Evolutionary conservation across 306 rosid genomes (phyloP).

Genomic region (Fagus crenata): DNA sequence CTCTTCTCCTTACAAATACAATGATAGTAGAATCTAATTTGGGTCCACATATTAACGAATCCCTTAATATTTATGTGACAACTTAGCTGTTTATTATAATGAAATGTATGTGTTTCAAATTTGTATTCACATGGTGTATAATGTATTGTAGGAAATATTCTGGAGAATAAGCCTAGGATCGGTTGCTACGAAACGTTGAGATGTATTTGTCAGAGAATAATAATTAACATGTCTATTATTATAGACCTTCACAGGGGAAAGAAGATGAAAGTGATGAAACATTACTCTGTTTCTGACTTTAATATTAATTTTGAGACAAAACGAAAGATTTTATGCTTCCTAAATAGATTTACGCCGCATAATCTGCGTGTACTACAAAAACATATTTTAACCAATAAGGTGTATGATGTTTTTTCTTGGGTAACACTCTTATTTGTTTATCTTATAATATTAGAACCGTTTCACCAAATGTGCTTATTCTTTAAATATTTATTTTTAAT

Average conservation of each 20-base stretch:
- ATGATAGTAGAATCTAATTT: not conserved
- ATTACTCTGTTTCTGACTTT: not conserved
- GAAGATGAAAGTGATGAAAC: not conserved
- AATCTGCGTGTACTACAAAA: not conserved
- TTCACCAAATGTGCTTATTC: not conserved
- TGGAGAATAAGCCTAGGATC: slow-evolving; percentile 9
- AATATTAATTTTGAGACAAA: not conserved
- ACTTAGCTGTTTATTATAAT: not conserved
- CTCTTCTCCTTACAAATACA: not conserved
- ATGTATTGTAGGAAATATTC: not conserved
- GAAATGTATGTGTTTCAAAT: not conserved
- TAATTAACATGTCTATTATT: not conserved
- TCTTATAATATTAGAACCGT: not conserved
- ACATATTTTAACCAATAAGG: not conserved
- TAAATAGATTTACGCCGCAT: not conserved
- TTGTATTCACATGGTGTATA: not conserved
- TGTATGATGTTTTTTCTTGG: not conserved
- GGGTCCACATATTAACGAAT: slow-evolving; percentile 16
- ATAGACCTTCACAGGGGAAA: not conserved
- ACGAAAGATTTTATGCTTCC: slow-evolving; percentile 8
- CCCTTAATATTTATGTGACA: not conserved
- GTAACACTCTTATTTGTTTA: not conserved
- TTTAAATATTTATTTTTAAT: not conserved
- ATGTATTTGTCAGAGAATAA: slow-evolving; percentile 11
- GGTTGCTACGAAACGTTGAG: not conserved